These are phyloP conservation scores for Termitomyces sp. DNA, from an alignment of 768 basidiomycete species.

Conservation along the genomic window DNA sequence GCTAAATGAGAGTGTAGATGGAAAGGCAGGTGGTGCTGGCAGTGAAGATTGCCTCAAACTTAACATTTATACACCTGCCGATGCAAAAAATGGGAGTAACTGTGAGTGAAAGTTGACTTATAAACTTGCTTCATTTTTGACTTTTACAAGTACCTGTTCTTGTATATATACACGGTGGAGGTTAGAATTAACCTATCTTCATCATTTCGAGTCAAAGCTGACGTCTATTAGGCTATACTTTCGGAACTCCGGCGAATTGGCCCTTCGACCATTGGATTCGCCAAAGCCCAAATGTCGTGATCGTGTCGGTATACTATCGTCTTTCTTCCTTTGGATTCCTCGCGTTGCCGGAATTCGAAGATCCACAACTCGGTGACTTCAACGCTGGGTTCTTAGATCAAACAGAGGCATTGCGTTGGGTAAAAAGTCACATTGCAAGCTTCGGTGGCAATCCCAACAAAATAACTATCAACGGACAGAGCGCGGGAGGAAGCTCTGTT, in stretches of 20 bases:
- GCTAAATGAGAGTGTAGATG: constrained; percentile 27
- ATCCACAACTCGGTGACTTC: constrained; percentile 27
- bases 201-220: neutral
- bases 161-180: constrained; percentile 50
- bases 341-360: constrained; percentile 44
- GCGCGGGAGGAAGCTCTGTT: constrained; percentile 53
- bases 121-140: neutral
- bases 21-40: constrained; percentile 60
- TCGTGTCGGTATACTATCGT: constrained; percentile 67
- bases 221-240: constrained; percentile 42
- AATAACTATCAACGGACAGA: constrained; percentile 62
- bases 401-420: constrained; percentile 61
- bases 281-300: constrained; percentile 57
- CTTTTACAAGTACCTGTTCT: constrained; percentile 38
- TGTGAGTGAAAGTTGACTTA: constrained; percentile 30
- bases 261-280: constrained; percentile 66
- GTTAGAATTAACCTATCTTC: constrained; percentile 16
- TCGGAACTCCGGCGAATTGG: constrained; percentile 62
- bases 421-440: constrained; percentile 52
- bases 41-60: constrained; percentile 66
- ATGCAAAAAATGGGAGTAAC: constrained; percentile 42
- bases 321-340: constrained; percentile 65
- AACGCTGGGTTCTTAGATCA: constrained; percentile 41
- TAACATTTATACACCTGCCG: constrained; percentile 59
- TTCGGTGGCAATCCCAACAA: constrained; percentile 63